phyloP scores from a whole-genome alignment of 2,329 filamentous ascomycete species.

The Blumeria hordei region DNA sequence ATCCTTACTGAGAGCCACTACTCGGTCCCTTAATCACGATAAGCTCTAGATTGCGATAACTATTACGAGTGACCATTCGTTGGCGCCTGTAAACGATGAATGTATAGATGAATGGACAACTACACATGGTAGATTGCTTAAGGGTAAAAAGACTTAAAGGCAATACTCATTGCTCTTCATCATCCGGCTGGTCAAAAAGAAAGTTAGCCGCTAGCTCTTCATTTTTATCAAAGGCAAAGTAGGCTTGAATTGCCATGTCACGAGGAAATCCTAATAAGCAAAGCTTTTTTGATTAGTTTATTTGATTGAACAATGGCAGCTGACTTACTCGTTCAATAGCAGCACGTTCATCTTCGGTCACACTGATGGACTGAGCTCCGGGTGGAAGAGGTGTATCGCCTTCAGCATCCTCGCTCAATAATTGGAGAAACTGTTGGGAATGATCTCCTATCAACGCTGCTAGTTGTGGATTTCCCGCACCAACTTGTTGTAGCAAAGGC shows the following conservation, averaged over 20 bases:
- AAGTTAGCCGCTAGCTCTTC: slow-evolving; percentile 97
- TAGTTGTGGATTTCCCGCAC: slow-evolving; percentile 80
- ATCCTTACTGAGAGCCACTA: no score
- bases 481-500: slow-evolving; percentile 89
- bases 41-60: no score
- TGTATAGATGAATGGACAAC: no score
- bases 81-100: no score
- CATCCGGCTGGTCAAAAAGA: slow-evolving; percentile 88
- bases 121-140: no score
- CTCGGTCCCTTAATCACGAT: no score
- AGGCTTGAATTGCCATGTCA: slow-evolving; percentile 87
- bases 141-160: no score
- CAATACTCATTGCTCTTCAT: slow-evolving; percentile 28
- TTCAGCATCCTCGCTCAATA: slow-evolving; percentile 71
- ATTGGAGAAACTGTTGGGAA: slow-evolving; percentile 75
- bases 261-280: slow-evolving; percentile 83
- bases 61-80: no score
- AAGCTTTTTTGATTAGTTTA: slow-evolving; percentile 27
- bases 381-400: slow-evolving; percentile 68
- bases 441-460: slow-evolving; percentile 80
- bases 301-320: neutral
- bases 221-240: slow-evolving; percentile 98
- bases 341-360: slow-evolving; percentile 89
- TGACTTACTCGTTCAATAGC: slow-evolving; percentile 73
- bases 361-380: slow-evolving; percentile 67